Evolutionary conservation across 345 rosid species (phyloP), one percentile per base, ranked within the genome.

Genomic region (Melastoma malabathricum): DNA sequence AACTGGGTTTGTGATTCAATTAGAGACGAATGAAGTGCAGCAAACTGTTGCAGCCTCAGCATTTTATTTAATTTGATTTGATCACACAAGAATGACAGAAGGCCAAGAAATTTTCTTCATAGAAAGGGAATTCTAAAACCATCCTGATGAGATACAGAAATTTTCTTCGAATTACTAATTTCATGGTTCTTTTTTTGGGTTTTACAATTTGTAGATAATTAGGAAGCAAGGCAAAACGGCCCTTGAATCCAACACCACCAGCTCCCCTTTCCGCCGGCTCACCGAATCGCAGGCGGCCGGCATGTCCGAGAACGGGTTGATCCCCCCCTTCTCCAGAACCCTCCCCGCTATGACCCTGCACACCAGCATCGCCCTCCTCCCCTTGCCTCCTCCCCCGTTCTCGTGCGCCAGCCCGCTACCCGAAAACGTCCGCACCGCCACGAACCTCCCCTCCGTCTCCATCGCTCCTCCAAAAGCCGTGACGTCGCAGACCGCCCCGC

Each of bases 221-320:
- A 92, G 90, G 66, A 92, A 92, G 69, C 98, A 92, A 47, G 96
- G 98, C 62, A 92, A 64, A 45, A 92, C 87, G 4, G 96, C 98
- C 58, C 95, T 87, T 22, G 81, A 57, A 59, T 92, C 96, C 20
- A 84, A 82, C 59, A 87, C 96, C 13, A 84, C 67, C 64, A 87
- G 64, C 84, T 92, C 94, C 70, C 86, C 96, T 47, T 72, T 74
- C 3, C 62, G 84, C 55, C 93, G 84, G 59, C 89, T 74, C 72
- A 92, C 84, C 65, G 98, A 84, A 75, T 92, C 98, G 56, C 59
- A 84, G 73, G 87, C 82, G 23, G 70, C 72, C 31, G 72, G 61
- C 1, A 63, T 56, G 8, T 71, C 82, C 39, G 61, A 15, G 68
- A 79, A 63, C 54, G 79, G 61, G 6, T 77, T 83, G 5, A 68